A percentile compares a stretch with the other conserved stretches of the same genome.
Conservation (phyloP, 352 stramenopile species). For the Globisporangium solare region DNA sequence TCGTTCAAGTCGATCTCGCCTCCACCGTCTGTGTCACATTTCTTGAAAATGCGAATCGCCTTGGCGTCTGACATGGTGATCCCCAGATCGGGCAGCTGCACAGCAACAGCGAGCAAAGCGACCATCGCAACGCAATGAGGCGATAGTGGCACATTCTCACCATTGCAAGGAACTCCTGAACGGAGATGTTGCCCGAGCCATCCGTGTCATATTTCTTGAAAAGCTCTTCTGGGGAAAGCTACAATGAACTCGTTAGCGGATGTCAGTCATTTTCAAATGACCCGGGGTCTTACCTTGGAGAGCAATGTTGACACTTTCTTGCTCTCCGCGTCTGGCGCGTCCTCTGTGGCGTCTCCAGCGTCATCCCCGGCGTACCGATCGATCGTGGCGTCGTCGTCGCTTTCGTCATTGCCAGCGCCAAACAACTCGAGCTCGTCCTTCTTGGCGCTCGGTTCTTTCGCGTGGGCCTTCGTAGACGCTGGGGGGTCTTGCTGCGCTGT, state of each 20-base stretch:
- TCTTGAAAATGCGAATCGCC: conserved; percentile 87
- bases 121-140: conserved; percentile 5
- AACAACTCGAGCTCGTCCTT: conserved; percentile 53
- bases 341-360: conserved; percentile 15
- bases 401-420: conserved; percentile 71
- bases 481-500: not conserved
- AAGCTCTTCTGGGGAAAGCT: conserved; percentile 80
- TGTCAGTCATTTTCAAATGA: not conserved
- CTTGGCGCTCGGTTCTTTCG: conserved; percentile 14
- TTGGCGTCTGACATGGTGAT: conserved; percentile 89
- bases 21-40: conserved; percentile 86
- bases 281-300: conserved; percentile 36
- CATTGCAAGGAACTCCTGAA: conserved; percentile 87
- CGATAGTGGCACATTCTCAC: conserved; percentile 19
- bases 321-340: conserved; percentile 34
- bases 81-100: conserved; percentile 80
- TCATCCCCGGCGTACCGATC: conserved; percentile 43
- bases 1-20: conserved; percentile 92
- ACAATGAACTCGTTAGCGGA: not conserved
- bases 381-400: conserved; percentile 76
- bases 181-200: conserved; percentile 86
- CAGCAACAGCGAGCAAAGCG: not conserved
- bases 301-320: conserved; percentile 65
- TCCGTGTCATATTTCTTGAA: conserved; percentile 92
- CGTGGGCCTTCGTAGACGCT: not conserved